These are phyloP conservation scores for Plasmodium fragile DNA, from an alignment of 169 alveolate species.

Conservation along the genomic window DNA sequence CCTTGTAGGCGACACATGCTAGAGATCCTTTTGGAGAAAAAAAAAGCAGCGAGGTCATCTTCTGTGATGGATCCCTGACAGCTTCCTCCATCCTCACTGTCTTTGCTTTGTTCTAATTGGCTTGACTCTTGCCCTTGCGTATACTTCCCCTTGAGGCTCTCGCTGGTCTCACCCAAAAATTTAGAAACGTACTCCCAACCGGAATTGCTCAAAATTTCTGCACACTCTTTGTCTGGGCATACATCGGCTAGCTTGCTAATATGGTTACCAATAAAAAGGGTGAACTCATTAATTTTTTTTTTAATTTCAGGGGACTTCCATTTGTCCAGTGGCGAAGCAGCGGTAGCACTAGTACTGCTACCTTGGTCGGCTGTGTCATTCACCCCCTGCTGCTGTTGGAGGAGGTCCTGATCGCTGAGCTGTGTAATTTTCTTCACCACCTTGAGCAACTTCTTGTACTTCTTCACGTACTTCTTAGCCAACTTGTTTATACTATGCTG, in stretches of 20 bases:
- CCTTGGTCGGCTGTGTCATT: background rate
- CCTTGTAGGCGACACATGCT: background rate
- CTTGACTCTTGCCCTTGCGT: background rate
- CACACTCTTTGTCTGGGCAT: constrained; percentile 34
- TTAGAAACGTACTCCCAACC: constrained; percentile 59
- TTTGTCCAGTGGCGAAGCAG: background rate
- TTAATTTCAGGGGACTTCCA: background rate
- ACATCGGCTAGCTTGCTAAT: constrained; percentile 3
- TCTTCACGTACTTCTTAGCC: constrained; percentile 38
- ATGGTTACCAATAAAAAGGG: constrained; percentile 32
- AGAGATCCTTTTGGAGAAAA: constrained; percentile 3
- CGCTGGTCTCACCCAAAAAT: constrained; percentile 7
- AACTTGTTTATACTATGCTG: constrained; percentile 62
- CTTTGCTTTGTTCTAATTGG: background rate
- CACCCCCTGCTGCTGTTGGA: background rate
- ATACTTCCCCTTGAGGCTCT: background rate
- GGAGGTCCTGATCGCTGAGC: background rate
- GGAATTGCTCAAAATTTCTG: constrained; percentile 16
- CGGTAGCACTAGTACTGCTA: background rate
- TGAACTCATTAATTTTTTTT: constrained; percentile 27
- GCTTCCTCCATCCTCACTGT: background rate
- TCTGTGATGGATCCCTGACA: background rate
- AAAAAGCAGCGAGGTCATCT: background rate
- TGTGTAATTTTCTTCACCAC: constrained; percentile 28
- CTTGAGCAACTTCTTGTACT: constrained; percentile 56